Evolutionary conservation across 2,329 filamentous ascomycete genomes (phyloP), one percentile per base, ranked within the genome.

Genomic region (Claviceps quebecensis): DNA sequence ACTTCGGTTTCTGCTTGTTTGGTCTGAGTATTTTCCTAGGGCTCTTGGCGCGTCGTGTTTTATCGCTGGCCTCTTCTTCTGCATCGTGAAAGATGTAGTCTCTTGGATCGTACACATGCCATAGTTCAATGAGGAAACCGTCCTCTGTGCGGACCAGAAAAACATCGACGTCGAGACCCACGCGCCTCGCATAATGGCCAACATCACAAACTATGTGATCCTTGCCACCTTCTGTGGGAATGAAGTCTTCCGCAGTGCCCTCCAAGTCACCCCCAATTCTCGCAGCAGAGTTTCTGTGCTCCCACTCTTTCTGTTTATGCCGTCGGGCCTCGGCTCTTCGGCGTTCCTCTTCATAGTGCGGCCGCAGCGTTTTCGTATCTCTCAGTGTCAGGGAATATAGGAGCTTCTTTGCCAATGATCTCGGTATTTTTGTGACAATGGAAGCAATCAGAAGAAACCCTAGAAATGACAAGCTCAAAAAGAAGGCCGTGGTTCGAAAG

Each of bases 141-240:
- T 97, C 91, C 64, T 96, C 90, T 0, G 91, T 96, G 65, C 95
- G 84, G 0, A 96, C 89, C 48, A 86, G 75, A 60, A 88, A 87
- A 9, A 78, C 77, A 61, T 96, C 90, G 23, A 88, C 79, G 55
- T 96, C 88, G 1, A 97, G 75, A 0, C 91, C 91, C 14, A 95
- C 88, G 13, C 90, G 76, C 19, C 87, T 77, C 1, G 91, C 90
- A 63, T 97, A 96, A 63, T 96, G 93, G 2, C 77, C 76, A 19
- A 90, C 79, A 59, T 96, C 86, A 60, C 86, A 87, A 7, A 86
- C 68, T 7, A 96, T 70, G 3, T 79, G 83, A 64, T 96, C 91
- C 6, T 76, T 78, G 0, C 89, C 89, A 16, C 88, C 88, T 67
- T 93, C 88, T 2, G 84, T 80, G 0, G 87, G 86, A 1, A 80